Conservation (phyloP, 2,329 filamentous ascomycete species). For the Neurospora crassa region DNA sequence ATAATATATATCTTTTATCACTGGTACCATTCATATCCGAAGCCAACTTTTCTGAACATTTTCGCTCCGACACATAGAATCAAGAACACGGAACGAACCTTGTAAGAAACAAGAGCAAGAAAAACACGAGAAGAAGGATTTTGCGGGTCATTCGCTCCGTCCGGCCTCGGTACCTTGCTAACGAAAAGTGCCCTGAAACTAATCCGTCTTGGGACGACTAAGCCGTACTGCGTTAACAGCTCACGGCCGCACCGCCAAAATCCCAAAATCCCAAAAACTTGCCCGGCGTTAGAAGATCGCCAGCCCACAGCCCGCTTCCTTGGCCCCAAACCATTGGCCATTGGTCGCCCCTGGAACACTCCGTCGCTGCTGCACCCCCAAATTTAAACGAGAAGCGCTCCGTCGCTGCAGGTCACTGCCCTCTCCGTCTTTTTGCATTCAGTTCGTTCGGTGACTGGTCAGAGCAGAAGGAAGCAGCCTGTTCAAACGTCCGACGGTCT, state of each 20-base stretch:
- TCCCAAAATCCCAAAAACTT: neutral
- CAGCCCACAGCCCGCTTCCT: neutral
- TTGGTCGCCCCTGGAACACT: neutral
- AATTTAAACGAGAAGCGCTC: neutral
- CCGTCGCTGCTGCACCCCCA: neutral
- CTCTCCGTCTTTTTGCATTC: neutral
- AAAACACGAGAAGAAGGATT: neutral
- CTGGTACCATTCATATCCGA: neutral
- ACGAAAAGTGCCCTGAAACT: neutral
- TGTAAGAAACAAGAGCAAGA: neutral
- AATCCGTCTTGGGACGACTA: neutral
- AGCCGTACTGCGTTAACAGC: neutral
- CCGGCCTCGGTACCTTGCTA: neutral
- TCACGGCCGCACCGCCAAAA: neutral
- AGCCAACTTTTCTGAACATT: neutral
- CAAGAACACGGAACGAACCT: neutral
- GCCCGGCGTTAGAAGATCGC: neutral
- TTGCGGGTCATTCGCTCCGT: neutral
- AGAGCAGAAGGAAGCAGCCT: neutral
- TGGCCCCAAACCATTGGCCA: neutral
- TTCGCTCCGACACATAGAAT: neutral
- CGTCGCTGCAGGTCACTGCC: neutral
- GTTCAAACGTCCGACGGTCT: neutral
- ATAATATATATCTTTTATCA: neutral
- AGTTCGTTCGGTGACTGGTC: neutral